These are phyloP conservation scores for Leccinum ochraceum DNA, from an alignment of 768 basidiomycete species.

Conservation along the genomic window DNA sequence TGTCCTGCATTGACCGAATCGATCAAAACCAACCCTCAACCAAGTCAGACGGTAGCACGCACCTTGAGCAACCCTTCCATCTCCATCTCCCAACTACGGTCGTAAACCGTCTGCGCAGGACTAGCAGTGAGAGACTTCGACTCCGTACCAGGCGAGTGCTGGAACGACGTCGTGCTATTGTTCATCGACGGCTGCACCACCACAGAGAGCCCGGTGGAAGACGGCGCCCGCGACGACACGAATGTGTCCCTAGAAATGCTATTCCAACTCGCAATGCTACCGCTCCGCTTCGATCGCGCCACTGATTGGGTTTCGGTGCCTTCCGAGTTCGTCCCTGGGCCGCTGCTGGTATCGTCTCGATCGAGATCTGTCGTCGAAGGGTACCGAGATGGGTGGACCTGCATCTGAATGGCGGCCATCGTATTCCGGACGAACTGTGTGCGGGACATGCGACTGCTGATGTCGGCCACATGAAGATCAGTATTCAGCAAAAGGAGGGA, in stretches of 20 bases:
- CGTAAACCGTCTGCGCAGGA: conserved; percentile 46
- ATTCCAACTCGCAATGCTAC: conserved; percentile 84
- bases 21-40: conserved; percentile 3
- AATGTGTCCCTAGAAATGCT: conserved; percentile 68
- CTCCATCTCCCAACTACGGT: conserved; percentile 79
- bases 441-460: conserved; percentile 86
- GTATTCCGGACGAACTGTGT: conserved; percentile 93
- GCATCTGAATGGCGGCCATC: conserved; percentile 79
- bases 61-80: conserved; percentile 89
- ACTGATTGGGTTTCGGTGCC: conserved; percentile 49
- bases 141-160: conserved; percentile 47
- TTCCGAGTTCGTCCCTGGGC: conserved; percentile 56
- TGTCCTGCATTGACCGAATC: conserved; percentile 58
- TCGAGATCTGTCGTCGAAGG: conserved; percentile 64
- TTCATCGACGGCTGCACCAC: conserved; percentile 44
- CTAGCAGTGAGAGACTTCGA: conserved; percentile 35
- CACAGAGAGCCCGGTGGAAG: conserved; percentile 37
- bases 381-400: conserved; percentile 57
- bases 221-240: conserved; percentile 38
- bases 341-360: conserved; percentile 65
- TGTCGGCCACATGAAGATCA: conserved; percentile 94
- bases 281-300: conserved; percentile 70
- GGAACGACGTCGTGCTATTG: conserved; percentile 66
- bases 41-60: conserved; percentile 5
- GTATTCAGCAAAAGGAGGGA: conserved; percentile 94